phyloP scores from a whole-genome alignment of 225 moss, liverwort and hornwort genomes.

The Pleurozium schreberi region DNA sequence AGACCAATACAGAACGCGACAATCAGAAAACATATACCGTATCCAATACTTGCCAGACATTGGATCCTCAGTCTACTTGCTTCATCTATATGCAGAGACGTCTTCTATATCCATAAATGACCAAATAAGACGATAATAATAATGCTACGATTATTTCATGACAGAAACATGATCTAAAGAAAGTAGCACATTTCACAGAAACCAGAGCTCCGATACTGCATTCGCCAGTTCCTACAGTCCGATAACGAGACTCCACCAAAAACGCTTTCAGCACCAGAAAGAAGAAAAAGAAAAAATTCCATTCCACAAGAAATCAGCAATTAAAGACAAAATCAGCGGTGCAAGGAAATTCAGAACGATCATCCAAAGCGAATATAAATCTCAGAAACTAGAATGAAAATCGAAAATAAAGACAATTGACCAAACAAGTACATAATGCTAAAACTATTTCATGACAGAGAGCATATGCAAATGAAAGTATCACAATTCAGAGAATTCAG shows the following conservation, averaged over 20 bases:
- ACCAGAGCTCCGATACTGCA: neutral
- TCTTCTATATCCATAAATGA: neutral
- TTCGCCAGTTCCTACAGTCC: neutral
- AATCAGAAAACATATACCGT: neutral
- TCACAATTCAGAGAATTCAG: neutral
- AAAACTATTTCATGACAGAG: neutral
- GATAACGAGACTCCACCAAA: neutral
- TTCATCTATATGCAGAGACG: neutral
- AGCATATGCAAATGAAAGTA: neutral
- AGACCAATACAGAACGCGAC: neutral
- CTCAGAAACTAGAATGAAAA: neutral
- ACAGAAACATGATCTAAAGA: neutral
- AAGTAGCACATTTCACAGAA: neutral
- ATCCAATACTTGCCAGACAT: neutral
- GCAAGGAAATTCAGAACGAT: neutral
- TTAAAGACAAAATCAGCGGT: neutral
- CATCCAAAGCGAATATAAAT: neutral
- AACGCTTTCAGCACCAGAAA: neutral
- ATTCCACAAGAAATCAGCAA: neutral
- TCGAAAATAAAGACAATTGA: neutral
- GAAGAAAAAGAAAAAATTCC: neutral
- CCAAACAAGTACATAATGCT: neutral
- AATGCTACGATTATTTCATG: neutral
- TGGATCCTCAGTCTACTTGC: neutral
- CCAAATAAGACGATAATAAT: neutral